Conservation (phyloP, 306 rosid genomes). For the Sesbania bispinosa region DNA sequence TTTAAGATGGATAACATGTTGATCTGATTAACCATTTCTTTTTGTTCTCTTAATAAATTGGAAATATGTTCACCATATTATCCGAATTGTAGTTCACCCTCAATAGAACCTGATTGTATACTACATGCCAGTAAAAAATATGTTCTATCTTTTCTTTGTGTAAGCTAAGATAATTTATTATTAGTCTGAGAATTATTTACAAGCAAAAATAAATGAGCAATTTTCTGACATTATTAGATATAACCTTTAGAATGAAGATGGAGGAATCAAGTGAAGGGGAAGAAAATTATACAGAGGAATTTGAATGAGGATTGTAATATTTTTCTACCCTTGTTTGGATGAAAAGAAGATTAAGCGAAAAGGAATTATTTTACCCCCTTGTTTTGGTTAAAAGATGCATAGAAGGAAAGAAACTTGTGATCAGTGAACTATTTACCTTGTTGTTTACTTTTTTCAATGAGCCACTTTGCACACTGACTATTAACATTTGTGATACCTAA, state of each 20-base stretch:
- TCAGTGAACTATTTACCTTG: background rate
- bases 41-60: background rate
- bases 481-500: background rate
- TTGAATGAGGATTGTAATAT: background rate
- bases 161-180: background rate
- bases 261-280: background rate
- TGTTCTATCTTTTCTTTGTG: background rate
- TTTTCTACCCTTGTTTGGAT: background rate
- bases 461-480: background rate
- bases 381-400: background rate
- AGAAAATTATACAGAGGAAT: background rate
- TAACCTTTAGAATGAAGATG: background rate
- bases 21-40: background rate
- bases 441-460: constrained; percentile 3
- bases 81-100: background rate
- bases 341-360: background rate
- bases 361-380: background rate
- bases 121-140: background rate
- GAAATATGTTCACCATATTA: background rate
- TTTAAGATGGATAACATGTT: background rate
- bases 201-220: background rate
- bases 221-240: background rate
- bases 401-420: background rate
- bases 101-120: background rate
- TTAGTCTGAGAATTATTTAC: background rate